Evolutionary conservation across 495 filamentous ascomycete genomes (phyloP).

Genomic region (Tuber aestivum): DNA sequence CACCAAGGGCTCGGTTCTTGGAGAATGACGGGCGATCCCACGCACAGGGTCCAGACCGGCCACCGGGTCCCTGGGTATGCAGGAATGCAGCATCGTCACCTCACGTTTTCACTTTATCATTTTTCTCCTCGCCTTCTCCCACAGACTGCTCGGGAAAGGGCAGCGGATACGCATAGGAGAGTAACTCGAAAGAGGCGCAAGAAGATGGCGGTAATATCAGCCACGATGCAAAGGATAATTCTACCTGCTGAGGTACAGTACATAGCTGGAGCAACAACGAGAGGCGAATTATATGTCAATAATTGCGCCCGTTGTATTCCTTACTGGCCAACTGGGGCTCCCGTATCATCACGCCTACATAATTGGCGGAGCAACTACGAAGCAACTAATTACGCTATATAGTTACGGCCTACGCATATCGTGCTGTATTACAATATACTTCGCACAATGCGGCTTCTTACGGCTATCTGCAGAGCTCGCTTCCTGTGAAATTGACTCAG

Average conservation of each 20-base stretch:
- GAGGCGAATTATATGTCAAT: background rate
- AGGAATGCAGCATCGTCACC: conserved; percentile 26
- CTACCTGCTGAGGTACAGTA: background rate
- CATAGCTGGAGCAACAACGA: background rate
- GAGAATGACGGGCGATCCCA: conserved; percentile 32
- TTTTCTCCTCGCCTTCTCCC: background rate
- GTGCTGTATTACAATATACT: background rate
- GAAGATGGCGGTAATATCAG: background rate
- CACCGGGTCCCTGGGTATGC: conserved; percentile 37
- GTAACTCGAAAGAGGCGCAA: background rate
- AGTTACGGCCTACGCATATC: background rate
- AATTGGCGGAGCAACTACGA: background rate
- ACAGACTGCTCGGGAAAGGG: background rate
- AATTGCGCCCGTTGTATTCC: background rate
- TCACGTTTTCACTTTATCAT: conserved; percentile 23
- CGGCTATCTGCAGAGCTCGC: background rate
- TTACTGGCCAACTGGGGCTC: background rate
- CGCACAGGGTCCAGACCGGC: conserved; percentile 39
- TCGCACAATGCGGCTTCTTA: background rate
- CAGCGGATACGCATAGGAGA: background rate
- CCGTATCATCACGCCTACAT: background rate
- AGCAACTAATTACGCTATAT: background rate
- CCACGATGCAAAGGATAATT: background rate
- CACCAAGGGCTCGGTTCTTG: conserved; percentile 37
- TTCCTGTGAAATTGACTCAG: background rate